These are phyloP conservation scores for Mitragyna speciosa DNA, from an alignment of 257 asterid genomes.

Conservation along the genomic window DNA sequence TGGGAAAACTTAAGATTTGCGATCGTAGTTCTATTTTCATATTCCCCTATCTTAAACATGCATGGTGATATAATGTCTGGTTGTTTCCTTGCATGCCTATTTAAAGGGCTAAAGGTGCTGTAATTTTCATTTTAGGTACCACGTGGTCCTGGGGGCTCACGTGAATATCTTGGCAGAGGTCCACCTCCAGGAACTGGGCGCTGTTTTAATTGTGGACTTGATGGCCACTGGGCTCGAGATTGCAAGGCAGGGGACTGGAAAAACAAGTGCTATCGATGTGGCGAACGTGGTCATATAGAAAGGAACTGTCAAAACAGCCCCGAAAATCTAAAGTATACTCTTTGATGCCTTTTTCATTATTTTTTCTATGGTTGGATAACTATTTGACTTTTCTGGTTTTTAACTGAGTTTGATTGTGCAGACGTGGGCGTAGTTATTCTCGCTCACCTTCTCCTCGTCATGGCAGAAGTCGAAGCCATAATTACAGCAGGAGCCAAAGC, in stretches of 20 bases:
- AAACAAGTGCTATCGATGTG: slow-evolving; percentile 63
- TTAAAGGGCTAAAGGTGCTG: not conserved
- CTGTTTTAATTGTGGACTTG: slow-evolving; percentile 65
- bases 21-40: not conserved
- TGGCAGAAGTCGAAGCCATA: slow-evolving; percentile 45
- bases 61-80: not conserved
- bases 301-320: slow-evolving; percentile 57
- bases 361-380: not conserved
- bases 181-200: slow-evolving; percentile 68
- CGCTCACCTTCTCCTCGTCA: slow-evolving; percentile 60
- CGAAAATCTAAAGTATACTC: slow-evolving; percentile 39
- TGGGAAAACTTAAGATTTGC: not conserved
- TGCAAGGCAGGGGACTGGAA: slow-evolving; percentile 75
- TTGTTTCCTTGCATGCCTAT: not conserved
- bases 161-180: slow-evolving; percentile 52
- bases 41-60: not conserved
- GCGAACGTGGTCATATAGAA: slow-evolving; percentile 65
- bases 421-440: slow-evolving; percentile 52
- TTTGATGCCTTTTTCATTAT: not conserved
- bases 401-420: slow-evolving; percentile 13
- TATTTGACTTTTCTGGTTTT: not conserved
- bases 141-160: slow-evolving; percentile 67
- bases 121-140: slow-evolving; percentile 40
- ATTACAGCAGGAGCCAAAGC: slow-evolving; percentile 52
- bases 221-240: slow-evolving; percentile 70